phyloP scores from a whole-genome alignment of 2,329 filamentous ascomycete species.

The Aspergillus felis region DNA sequence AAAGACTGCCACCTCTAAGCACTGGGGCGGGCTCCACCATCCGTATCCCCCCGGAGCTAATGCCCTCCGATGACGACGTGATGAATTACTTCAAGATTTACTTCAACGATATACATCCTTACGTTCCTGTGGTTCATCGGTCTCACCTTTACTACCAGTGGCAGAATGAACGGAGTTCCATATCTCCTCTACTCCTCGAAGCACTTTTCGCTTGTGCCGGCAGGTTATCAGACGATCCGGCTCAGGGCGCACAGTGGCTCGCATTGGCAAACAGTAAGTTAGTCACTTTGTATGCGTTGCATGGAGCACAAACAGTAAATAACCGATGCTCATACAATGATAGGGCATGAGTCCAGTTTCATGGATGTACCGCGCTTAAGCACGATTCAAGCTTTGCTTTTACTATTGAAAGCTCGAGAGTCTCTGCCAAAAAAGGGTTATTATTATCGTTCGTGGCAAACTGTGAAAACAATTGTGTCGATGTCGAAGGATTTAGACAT shows the following conservation, averaged over 20 bases:
- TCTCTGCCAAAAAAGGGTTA: slow-evolving; percentile 90
- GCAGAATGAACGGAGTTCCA: slow-evolving; percentile 74
- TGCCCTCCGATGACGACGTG: slow-evolving; percentile 81
- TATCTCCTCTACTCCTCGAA: slow-evolving; percentile 85
- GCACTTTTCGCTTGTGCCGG: slow-evolving; percentile 88
- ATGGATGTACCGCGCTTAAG: slow-evolving; percentile 87
- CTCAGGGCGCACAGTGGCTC: slow-evolving; percentile 87
- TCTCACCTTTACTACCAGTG: slow-evolving; percentile 82
- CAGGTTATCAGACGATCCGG: slow-evolving; percentile 74
- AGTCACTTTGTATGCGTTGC: slow-evolving; percentile 3
- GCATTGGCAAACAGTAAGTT: slow-evolving; percentile 75
- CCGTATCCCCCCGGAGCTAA: slow-evolving; percentile 84
- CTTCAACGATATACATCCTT: slow-evolving; percentile 86
- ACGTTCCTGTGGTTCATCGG: slow-evolving; percentile 84
- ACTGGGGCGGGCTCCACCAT: slow-evolving; percentile 71
- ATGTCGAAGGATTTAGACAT: slow-evolving; percentile 91
- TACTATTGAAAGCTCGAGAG: slow-evolving; percentile 86
- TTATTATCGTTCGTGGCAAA: slow-evolving; percentile 97
- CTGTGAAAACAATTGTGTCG: slow-evolving; percentile 81
- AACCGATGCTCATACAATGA: slow-evolving; percentile 10
- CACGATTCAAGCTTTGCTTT: slow-evolving; percentile 83
- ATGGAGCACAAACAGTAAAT: slow-evolving; percentile 19
- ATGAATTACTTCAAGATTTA: slow-evolving; percentile 86
- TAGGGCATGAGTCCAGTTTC: slow-evolving; percentile 87
- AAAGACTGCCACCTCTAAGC: slow-evolving; percentile 63